A percentile compares a stretch with the other conserved stretches of the same genome.
Conservation (phyloP, 225 moss, liverwort and hornwort species). For the Sphagnum tenellum region DNA sequence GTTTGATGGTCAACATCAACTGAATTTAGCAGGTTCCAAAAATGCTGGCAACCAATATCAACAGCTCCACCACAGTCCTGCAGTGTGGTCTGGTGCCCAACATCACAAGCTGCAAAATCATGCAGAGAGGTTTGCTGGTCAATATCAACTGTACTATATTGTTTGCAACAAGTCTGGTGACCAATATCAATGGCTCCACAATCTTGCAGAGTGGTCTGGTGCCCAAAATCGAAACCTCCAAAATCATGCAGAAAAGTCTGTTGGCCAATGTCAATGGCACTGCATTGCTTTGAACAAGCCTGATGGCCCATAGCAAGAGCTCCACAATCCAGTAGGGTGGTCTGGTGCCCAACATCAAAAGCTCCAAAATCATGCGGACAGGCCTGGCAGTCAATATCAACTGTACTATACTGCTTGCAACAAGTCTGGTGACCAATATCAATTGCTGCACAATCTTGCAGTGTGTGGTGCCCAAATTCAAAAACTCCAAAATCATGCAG, state of each 20-base stretch:
- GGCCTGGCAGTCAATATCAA: neutral
- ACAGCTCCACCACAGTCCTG: conserved; percentile 6
- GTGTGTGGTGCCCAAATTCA: conserved; percentile 3
- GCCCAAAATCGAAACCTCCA: conserved; percentile 1
- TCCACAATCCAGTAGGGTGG: conserved; percentile 1
- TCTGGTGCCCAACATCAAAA: neutral
- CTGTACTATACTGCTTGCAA: neutral
- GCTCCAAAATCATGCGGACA: conserved; percentile 9
- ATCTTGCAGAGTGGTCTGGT: neutral
- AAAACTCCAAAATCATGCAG: conserved; percentile 8
- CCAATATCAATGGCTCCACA: conserved; percentile 1
- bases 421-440: conserved; percentile 3
- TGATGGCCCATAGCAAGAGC: neutral
- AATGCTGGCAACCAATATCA: neutral
- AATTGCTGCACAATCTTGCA: neutral
- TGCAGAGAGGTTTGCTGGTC: conserved; percentile 6
- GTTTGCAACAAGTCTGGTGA: conserved; percentile 2
- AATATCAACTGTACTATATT: neutral
- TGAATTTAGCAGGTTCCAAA: too few species aligned
- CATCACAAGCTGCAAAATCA: conserved; percentile 5
- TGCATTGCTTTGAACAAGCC: neutral
- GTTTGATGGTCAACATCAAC: conserved; percentile 5
- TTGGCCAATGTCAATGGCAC: conserved; percentile 1
- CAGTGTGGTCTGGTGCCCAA: conserved; percentile 13
- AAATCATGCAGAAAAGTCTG: conserved; percentile 1